Percentiles rank a stretch among this genome's conserved stretches.
Conservation (phyloP, 805 yeast species). For the Ogataea thermomethanolica region DNA sequence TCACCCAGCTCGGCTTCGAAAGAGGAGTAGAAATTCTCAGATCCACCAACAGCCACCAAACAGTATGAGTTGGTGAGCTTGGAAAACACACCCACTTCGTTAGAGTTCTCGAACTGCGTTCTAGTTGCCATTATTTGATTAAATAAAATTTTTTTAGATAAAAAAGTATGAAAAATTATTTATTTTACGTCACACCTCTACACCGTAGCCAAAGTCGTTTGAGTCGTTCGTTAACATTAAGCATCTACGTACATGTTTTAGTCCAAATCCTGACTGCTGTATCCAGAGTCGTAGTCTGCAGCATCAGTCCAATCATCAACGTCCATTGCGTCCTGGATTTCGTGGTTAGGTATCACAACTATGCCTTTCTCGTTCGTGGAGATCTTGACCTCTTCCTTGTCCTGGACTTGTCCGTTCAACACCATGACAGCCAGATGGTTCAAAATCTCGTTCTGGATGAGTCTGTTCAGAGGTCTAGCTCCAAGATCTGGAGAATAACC, state of each 20-base stretch:
- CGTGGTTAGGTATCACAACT: conserved; percentile 85
- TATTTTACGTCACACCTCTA: conserved; percentile 1
- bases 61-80: conserved; percentile 95
- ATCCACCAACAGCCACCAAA: conserved; percentile 95
- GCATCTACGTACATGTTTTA: conserved; percentile 6
- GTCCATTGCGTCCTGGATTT: conserved; percentile 51
- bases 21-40: conserved; percentile 79
- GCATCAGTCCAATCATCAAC: conserved; percentile 60
- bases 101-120: conserved; percentile 80
- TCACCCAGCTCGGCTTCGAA: conserved; percentile 98
- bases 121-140: conserved; percentile 54
- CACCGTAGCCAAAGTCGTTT: conserved; percentile 1
- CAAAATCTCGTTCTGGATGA: conserved; percentile 84
- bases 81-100: conserved; percentile 91
- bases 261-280: conserved; percentile 23
- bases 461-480: conserved; percentile 92
- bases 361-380: conserved; percentile 57
- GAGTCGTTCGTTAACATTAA: neutral
- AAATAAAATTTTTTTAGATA: conserved; percentile 1
- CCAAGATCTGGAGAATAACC: conserved; percentile 95
- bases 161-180: neutral
- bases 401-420: conserved; percentile 79
- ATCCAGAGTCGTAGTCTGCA: conserved; percentile 54
- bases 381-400: conserved; percentile 81
- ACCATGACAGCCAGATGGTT: conserved; percentile 87